Percentiles rank a stretch among this genome's conserved stretches.
Conservation (phyloP, 208 protist species). For the Trypanosoma platydactyli region DNA sequence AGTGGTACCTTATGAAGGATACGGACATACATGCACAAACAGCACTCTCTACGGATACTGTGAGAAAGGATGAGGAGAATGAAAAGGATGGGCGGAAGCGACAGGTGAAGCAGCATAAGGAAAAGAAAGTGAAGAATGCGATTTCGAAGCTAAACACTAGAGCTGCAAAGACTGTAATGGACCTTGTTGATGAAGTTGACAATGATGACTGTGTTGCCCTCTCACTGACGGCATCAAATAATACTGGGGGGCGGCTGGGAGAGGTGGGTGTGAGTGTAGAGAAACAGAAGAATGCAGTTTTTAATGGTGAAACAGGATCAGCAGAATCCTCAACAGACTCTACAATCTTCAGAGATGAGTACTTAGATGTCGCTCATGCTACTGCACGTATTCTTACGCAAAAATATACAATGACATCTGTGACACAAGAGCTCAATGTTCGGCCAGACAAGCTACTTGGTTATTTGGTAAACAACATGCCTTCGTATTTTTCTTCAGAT, state of each 20-base stretch:
- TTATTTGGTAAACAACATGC: constrained; percentile 79
- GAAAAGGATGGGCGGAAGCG: neutral
- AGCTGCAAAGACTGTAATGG: constrained; percentile 27
- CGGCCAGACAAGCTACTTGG: constrained; percentile 58
- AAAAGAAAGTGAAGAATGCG: neutral
- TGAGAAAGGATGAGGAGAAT: no score
- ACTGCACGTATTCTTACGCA: constrained; percentile 79
- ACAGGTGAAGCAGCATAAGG: neutral
- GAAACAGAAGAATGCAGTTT: neutral
- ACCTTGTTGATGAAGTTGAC: constrained; percentile 29
- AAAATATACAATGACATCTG: constrained; percentile 61
- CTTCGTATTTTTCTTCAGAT: constrained; percentile 48
- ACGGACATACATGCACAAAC: neutral
- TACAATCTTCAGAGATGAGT: constrained; percentile 63
- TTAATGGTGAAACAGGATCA: no score
- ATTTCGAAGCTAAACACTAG: constrained; percentile 5
- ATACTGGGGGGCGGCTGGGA: constrained; percentile 5
- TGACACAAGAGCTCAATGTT: constrained; percentile 55
- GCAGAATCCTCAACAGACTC: constrained; percentile 15
- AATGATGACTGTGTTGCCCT: neutral
- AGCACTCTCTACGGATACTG: neutral
- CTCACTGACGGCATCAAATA: neutral
- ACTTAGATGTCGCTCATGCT: constrained; percentile 74
- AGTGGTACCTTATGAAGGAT: constrained; percentile 47
- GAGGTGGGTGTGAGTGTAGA: no score